These are phyloP conservation scores for Saturnispora sanitii DNA, from an alignment of 805 yeast genomes.

Conservation along the genomic window DNA sequence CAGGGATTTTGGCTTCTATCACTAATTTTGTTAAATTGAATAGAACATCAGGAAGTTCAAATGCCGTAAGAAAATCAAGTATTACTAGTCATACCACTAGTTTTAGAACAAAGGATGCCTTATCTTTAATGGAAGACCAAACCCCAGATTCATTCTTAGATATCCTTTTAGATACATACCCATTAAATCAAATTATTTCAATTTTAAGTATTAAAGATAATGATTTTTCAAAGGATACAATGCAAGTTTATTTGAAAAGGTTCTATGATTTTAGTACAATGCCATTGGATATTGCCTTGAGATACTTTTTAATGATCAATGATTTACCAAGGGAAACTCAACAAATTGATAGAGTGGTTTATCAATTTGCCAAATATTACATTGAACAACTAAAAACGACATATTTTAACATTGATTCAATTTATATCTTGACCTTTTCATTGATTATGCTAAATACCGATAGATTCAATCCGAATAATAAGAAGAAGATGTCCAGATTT, in stretches of 20 bases:
- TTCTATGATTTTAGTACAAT: conserved; percentile 41
- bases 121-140: conserved; percentile 18
- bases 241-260: conserved; percentile 21
- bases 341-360: conserved; percentile 62
- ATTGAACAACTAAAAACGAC: conserved; percentile 32
- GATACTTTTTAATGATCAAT: conserved; percentile 47
- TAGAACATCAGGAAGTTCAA: conserved; percentile 9
- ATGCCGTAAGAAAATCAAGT: conserved; percentile 4
- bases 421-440: conserved; percentile 55
- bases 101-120: not conserved
- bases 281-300: conserved; percentile 57
- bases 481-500: conserved; percentile 52
- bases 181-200: conserved; percentile 20
- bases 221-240: conserved; percentile 18
- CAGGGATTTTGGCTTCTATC: conserved; percentile 23
- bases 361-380: conserved; percentile 46
- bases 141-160: conserved; percentile 26
- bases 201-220: conserved; percentile 25
- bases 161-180: conserved; percentile 21
- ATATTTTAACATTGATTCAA: conserved; percentile 37
- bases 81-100: not conserved
- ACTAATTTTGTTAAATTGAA: conserved; percentile 23
- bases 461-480: conserved; percentile 56
- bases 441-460: conserved; percentile 68
- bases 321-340: conserved; percentile 65